A percentile compares a stretch with the other conserved stretches of the same genome.
Evolutionary conservation across 169 alveolate species (phyloP).

Genomic region (Eimeria necatrix): DNA sequence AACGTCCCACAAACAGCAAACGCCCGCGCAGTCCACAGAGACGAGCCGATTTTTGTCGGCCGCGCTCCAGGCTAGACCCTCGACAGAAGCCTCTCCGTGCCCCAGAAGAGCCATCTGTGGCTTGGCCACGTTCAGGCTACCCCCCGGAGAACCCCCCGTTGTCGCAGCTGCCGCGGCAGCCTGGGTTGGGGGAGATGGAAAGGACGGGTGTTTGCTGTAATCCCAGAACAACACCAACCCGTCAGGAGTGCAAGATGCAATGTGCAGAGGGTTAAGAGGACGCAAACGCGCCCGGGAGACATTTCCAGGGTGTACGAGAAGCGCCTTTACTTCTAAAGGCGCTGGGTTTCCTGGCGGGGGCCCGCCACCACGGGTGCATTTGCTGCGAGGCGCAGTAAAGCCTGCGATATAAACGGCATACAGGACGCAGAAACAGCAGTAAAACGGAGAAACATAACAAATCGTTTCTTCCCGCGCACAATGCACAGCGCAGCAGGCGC

Average conservation of each 20-base stretch:
- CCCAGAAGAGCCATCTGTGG: conserved; percentile 66
- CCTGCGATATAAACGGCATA: conserved; percentile 19
- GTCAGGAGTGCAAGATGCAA: conserved; percentile 12
- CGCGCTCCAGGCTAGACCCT: conserved; percentile 64
- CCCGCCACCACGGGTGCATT: conserved; percentile 40
- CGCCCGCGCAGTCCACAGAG: conserved; percentile 48
- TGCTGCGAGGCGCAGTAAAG: conserved; percentile 51
- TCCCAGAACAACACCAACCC: conserved; percentile 54
- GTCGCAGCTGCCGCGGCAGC: conserved; percentile 51
- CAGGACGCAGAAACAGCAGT: neutral
- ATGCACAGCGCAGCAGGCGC: too few species aligned
- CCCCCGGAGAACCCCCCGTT: neutral
- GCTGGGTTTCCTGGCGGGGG: neutral
- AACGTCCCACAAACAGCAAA: conserved; percentile 70
- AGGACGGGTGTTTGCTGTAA: conserved; percentile 51
- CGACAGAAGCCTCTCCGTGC: conserved; percentile 28
- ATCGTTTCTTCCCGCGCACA: too few species aligned
- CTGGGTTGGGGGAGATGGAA: neutral
- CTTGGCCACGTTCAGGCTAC: conserved; percentile 25
- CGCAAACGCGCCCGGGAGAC: conserved; percentile 47
- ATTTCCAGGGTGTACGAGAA: conserved; percentile 60
- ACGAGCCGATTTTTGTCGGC: conserved; percentile 32
- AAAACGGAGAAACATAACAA: neutral
- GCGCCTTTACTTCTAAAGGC: conserved; percentile 39
- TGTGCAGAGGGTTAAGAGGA: conserved; percentile 32